Conservation (phyloP, 177 flowering plant genomes). For the Vitis hybrid region DNA sequence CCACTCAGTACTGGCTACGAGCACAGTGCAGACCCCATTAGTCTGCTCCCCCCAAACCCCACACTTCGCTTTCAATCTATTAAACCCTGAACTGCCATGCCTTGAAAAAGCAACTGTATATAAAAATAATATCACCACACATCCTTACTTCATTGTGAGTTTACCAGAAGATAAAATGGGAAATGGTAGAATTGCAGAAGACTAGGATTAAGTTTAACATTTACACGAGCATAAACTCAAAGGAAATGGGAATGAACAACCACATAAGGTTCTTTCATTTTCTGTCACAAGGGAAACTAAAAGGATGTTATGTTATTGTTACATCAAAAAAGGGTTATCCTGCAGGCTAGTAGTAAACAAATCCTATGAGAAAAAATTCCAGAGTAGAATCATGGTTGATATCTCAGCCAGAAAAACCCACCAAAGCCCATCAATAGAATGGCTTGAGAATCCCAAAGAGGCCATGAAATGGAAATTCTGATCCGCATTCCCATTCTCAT, state of each 20-base stretch:
- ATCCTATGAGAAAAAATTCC: conserved; percentile 4
- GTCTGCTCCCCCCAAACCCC: background rate
- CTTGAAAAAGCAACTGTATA: background rate
- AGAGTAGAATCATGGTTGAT: conserved; percentile 10
- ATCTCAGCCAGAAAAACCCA: conserved; percentile 24
- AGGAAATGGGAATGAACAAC: no score
- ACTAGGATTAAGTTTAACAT: no score
- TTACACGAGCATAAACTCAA: no score
- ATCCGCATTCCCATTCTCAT: conserved; percentile 8
- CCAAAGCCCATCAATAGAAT: conserved; percentile 3
- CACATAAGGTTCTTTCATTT: no score
- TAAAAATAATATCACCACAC: background rate
- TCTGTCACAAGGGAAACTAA: no score
- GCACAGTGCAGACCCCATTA: no score
- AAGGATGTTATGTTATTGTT: background rate
- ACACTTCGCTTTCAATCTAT: conserved; percentile 10
- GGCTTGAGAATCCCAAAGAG: conserved; percentile 40
- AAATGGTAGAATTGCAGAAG: background rate
- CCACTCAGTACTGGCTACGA: no score
- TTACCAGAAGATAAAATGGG: background rate
- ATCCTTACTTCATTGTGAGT: background rate
- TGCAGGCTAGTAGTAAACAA: background rate
- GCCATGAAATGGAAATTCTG: conserved; percentile 20
- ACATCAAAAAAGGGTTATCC: background rate
- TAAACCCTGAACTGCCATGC: conserved; percentile 3